These are phyloP conservation scores for Exophiala aquamarina DNA, from an alignment of 2,329 filamentous ascomycete species.

Conservation along the genomic window DNA sequence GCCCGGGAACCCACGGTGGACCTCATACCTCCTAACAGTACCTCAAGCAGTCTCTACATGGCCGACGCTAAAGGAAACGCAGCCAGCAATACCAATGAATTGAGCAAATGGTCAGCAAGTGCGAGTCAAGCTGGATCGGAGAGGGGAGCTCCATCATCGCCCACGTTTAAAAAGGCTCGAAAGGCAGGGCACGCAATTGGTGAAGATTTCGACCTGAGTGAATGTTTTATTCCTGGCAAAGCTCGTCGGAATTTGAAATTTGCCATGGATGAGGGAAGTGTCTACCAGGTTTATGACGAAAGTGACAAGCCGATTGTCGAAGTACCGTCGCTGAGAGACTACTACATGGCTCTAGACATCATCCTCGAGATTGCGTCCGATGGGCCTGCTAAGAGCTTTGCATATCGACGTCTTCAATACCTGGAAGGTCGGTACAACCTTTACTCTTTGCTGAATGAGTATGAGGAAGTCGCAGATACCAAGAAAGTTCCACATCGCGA, in stretches of 20 bases:
- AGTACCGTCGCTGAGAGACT: constrained; percentile 91
- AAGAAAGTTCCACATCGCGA: constrained; percentile 97
- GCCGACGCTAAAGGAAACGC: constrained; percentile 19
- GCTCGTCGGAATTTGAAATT: constrained; percentile 70
- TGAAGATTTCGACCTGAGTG: constrained; percentile 77
- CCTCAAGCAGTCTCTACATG: constrained; percentile 30
- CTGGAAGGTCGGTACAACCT: constrained; percentile 96
- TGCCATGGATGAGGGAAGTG: constrained; percentile 75
- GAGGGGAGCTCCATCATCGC: constrained; percentile 37
- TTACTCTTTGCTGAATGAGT: constrained; percentile 90
- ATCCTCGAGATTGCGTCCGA: constrained; percentile 90
- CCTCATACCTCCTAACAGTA: constrained; percentile 28
- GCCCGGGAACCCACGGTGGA: constrained; percentile 33
- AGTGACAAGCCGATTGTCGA: constrained; percentile 69
- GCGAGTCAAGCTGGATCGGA: constrained; percentile 33
- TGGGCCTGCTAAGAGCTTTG: constrained; percentile 94
- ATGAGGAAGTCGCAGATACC: constrained; percentile 95
- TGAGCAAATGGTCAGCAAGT: constrained; percentile 27
- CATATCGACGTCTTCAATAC: constrained; percentile 90
- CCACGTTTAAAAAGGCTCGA: constrained; percentile 59
- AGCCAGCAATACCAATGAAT: constrained; percentile 8
- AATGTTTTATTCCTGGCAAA: constrained; percentile 74
- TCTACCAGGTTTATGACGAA: constrained; percentile 84
- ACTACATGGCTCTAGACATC: constrained; percentile 89
- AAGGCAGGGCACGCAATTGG: constrained; percentile 91